These are phyloP conservation scores for Helenozyma rhizophorensis DNA, from an alignment of 805 yeast species.

Conservation along the genomic window DNA sequence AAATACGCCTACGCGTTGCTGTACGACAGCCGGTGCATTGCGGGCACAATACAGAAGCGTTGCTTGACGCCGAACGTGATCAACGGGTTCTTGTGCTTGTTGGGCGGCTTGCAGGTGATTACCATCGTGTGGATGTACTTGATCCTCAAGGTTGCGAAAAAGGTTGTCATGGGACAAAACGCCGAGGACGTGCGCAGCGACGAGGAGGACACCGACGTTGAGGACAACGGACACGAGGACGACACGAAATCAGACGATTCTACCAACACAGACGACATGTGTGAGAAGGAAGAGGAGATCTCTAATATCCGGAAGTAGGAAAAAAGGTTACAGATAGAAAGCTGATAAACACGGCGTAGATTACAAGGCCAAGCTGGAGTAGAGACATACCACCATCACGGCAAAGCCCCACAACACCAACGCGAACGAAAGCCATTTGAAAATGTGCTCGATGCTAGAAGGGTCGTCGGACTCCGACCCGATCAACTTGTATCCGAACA, in stretches of 20 bases:
- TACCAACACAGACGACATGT: no score
- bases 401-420: conserved; percentile 50
- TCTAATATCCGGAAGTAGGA: no score
- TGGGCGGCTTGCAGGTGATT: conserved; percentile 63
- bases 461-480: conserved; percentile 26
- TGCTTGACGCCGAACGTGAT: conserved; percentile 50
- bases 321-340: no score
- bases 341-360: no score
- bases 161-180: conserved; percentile 63
- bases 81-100: conserved; percentile 47
- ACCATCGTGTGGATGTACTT: conserved; percentile 70
- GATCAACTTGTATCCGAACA: conserved; percentile 64
- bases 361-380: conserved; percentile 14
- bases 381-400: conserved; percentile 49
- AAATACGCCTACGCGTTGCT: conserved; percentile 38
- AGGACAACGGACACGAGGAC: conserved; percentile 6
- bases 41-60: conserved; percentile 29
- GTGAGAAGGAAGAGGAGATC: no score
- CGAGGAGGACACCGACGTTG: conserved; percentile 53
- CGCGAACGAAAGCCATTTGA: conserved; percentile 37
- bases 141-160: conserved; percentile 65
- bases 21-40: conserved; percentile 42
- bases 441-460: conserved; percentile 24
- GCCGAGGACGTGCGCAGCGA: conserved; percentile 91
- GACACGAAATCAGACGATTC: no score